Conservation (phyloP, 352 stramenopile species). For the Globisporangium polare region DNA sequence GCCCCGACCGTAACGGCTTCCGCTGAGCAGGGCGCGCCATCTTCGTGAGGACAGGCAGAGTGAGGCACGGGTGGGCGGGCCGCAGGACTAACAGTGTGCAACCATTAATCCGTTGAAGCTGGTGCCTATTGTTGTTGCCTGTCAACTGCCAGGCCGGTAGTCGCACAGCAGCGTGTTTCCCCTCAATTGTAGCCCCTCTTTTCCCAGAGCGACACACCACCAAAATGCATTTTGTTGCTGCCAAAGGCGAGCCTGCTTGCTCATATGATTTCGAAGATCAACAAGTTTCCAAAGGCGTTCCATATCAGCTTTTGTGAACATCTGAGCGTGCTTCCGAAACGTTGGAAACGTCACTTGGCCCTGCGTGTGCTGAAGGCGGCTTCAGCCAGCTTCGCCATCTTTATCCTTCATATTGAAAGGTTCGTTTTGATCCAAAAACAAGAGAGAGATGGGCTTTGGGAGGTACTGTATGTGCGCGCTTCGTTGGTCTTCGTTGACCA, state of each 20-base stretch:
- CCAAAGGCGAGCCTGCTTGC: no score
- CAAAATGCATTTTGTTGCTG: constrained; percentile 4
- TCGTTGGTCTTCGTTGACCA: not conserved
- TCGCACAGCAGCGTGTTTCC: not conserved
- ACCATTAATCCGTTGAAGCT: no score
- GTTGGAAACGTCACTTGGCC: no score
- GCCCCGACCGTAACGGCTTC: not conserved
- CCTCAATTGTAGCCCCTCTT: not conserved
- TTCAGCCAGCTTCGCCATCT: no score
- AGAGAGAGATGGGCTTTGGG: not conserved
- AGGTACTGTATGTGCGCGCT: not conserved
- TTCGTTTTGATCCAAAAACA: no score
- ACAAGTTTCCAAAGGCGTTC: not conserved
- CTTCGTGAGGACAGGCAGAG: not conserved
- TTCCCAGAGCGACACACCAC: constrained; percentile 1
- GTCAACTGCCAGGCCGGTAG: no score
- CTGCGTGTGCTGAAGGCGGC: no score
- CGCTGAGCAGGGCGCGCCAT: not conserved
- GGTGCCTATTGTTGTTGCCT: no score
- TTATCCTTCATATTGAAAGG: no score
- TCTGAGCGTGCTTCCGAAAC: no score
- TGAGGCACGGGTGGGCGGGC: not conserved
- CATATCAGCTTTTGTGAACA: not conserved
- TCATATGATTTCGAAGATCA: no score
- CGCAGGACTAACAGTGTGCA: not conserved